phyloP scores from a whole-genome alignment of 2,329 filamentous ascomycete genomes.

The Orbilia ellipsospora region DNA sequence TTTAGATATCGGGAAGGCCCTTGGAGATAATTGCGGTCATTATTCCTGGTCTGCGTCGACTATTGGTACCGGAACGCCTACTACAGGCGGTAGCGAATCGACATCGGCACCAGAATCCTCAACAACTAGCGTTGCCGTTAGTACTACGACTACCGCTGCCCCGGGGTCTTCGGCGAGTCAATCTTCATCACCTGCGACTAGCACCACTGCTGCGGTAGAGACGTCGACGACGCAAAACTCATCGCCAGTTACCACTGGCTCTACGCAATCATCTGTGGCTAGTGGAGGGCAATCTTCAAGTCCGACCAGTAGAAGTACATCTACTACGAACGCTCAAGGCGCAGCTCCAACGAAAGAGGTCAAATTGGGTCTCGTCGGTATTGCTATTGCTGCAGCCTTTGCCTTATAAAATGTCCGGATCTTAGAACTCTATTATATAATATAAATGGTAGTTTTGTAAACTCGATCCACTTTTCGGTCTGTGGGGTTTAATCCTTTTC shows the following conservation, averaged over 20 bases:
- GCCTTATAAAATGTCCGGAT: constrained; percentile 4
- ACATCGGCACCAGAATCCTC: background rate
- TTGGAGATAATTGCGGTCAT: constrained; percentile 2
- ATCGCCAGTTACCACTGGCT: too few species aligned
- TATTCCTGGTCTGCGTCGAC: background rate
- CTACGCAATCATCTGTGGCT: too few species aligned
- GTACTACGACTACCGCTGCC: background rate
- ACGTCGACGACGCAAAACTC: too few species aligned
- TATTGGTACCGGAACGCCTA: background rate
- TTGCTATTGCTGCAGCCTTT: background rate
- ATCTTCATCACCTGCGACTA: constrained; percentile 1
- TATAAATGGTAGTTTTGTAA: too few species aligned
- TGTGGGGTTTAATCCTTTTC: too few species aligned
- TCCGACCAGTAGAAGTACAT: too few species aligned
- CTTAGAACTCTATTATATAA: too few species aligned
- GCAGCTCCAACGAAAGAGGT: background rate
- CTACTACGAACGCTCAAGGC: background rate
- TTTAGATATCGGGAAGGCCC: background rate
- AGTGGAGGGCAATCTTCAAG: too few species aligned
- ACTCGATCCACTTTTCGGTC: too few species aligned
- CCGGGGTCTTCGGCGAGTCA: background rate
- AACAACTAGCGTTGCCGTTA: background rate
- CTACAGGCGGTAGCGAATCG: background rate
- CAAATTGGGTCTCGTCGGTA: background rate
- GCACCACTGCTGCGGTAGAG: background rate